phyloP scores from a whole-genome alignment of 257 asterid genomes.

The Nicotiana noctiflora region DNA sequence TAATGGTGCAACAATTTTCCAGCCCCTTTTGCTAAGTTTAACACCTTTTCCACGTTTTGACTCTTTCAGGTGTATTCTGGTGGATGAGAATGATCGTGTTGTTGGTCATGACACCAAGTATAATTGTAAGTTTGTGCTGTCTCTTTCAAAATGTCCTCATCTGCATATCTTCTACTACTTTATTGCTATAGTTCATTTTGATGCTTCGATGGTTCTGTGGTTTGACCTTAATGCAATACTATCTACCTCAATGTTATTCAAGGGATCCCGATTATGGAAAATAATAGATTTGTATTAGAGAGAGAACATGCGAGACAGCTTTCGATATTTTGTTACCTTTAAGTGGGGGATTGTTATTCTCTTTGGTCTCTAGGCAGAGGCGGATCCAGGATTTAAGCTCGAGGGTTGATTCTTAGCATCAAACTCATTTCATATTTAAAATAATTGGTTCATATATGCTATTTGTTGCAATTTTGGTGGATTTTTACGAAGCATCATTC shows the following conservation, averaged over 20 bases:
- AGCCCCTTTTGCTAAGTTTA: background rate
- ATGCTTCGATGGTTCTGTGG: background rate
- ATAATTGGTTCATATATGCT: too few species aligned
- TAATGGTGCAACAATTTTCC: background rate
- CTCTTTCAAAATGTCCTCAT: background rate
- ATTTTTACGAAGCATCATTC: too few species aligned
- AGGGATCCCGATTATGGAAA: background rate
- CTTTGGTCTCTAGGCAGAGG: background rate
- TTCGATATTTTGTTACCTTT: background rate
- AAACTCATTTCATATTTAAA: too few species aligned
- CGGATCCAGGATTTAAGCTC: too few species aligned
- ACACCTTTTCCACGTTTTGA: background rate
- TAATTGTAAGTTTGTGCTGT: slow-evolving; percentile 54
- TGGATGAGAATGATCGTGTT: slow-evolving; percentile 79
- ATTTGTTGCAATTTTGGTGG: too few species aligned
- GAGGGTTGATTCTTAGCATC: too few species aligned
- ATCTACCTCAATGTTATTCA: background rate
- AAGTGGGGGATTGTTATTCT: background rate
- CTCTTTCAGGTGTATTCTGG: slow-evolving; percentile 81
- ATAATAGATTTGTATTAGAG: background rate
- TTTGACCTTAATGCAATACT: background rate
- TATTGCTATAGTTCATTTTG: background rate
- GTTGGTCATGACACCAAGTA: slow-evolving; percentile 90
- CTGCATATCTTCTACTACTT: background rate
- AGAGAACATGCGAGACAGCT: background rate